Percentiles rank a stretch among this genome's conserved stretches.
Evolutionary conservation across 1,284 basidiomycete genomes (phyloP).

Genomic region (Trametes hirsuta): DNA sequence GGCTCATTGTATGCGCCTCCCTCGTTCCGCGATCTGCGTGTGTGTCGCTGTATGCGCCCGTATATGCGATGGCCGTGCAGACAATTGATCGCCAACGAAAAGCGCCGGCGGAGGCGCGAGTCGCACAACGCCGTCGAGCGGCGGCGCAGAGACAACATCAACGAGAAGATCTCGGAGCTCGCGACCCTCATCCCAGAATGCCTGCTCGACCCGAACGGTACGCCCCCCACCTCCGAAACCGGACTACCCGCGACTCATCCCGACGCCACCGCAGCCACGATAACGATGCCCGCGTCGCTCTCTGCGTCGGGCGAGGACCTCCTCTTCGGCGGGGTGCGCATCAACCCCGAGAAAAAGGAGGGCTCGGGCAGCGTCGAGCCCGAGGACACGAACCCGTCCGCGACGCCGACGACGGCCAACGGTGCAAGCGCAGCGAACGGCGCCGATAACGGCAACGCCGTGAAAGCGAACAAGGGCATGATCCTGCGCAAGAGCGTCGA

Average conservation of each 20-base stretch:
- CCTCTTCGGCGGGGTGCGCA: conserved; percentile 30
- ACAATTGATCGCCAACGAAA: conserved; percentile 67
- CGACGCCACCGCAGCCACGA: conserved; percentile 24
- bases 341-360: conserved; percentile 31
- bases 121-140: conserved; percentile 92
- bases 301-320: conserved; percentile 36
- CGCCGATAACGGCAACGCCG: conserved; percentile 34
- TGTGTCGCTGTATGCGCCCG: not conserved
- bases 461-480: conserved; percentile 92
- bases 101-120: conserved; percentile 77
- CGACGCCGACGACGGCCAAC: conserved; percentile 26
- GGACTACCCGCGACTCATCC: not conserved
- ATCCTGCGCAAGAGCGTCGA: conserved; percentile 87
- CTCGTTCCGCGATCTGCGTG: not conserved
- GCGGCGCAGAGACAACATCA: conserved; percentile 87
- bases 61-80: conserved; percentile 22
- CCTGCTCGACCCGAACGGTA: conserved; percentile 65
- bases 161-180: conserved; percentile 90
- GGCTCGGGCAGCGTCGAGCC: conserved; percentile 24
- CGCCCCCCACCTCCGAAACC: conserved; percentile 19
- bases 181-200: conserved; percentile 87
- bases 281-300: conserved; percentile 36
- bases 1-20: conserved; percentile 14
- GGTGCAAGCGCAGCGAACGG: conserved; percentile 29
- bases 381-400: conserved; percentile 24